Percentiles rank a stretch among this genome's conserved stretches.
phyloP scores from a whole-genome alignment of 441 rosid genomes.

The Gossypium trilobum region DNA sequence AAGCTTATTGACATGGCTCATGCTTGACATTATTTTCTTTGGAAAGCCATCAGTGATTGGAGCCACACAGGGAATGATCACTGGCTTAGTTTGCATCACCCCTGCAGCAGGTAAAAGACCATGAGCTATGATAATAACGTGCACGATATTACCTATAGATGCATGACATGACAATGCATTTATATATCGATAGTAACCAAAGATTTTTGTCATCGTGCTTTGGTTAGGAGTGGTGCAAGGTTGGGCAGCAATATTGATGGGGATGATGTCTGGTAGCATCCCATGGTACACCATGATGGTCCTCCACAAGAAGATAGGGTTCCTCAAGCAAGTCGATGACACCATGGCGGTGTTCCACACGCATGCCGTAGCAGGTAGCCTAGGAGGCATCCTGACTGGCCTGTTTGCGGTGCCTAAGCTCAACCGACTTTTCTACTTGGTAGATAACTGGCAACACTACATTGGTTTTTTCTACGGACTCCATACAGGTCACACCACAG shows the following conservation, averaged over 20 bases:
- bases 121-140: not conserved
- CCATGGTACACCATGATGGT: slow-evolving; percentile 75
- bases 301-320: slow-evolving; percentile 42
- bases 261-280: slow-evolving; percentile 49
- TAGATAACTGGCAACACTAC: slow-evolving; percentile 31
- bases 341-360: slow-evolving; percentile 68
- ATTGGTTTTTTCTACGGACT: slow-evolving; percentile 34
- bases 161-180: not conserved
- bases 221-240: slow-evolving; percentile 52
- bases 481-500: slow-evolving; percentile 12
- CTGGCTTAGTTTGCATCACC: slow-evolving; percentile 60
- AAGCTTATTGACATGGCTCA: slow-evolving; percentile 52
- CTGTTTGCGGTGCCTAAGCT: slow-evolving; percentile 47
- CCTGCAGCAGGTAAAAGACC: slow-evolving; percentile 43
- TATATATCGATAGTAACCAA: not conserved
- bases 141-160: not conserved
- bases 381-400: slow-evolving; percentile 51
- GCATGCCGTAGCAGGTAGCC: slow-evolving; percentile 51
- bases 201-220: not conserved
- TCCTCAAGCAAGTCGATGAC: slow-evolving; percentile 51
- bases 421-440: slow-evolving; percentile 34
- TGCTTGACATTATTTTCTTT: slow-evolving; percentile 49
- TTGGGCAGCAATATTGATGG: slow-evolving; percentile 68
- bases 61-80: slow-evolving; percentile 62
- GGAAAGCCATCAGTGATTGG: slow-evolving; percentile 57